phyloP scores from a whole-genome alignment of 2,329 filamentous ascomycete genomes.

The Paecilomyces dactylethromorphus region DNA sequence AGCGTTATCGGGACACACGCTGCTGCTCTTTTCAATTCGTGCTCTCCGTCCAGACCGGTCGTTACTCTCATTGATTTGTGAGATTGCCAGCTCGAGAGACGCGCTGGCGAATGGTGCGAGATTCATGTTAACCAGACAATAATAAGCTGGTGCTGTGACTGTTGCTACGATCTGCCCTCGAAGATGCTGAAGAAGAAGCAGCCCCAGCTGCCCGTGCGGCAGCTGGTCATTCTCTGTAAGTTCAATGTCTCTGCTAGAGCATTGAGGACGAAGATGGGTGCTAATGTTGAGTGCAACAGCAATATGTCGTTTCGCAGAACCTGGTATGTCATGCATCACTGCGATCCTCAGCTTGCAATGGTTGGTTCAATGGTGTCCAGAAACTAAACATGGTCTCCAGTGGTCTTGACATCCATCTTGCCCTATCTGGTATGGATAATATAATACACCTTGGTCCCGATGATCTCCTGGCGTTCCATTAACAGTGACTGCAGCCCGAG shows the following conservation, averaged over 20 bases:
- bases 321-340: conserved; percentile 41
- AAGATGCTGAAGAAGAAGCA: conserved; percentile 15
- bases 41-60: neutral
- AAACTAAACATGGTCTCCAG: conserved; percentile 11
- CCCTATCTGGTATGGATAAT: conserved; percentile 45
- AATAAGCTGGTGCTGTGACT: neutral
- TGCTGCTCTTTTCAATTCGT: neutral
- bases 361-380: neutral
- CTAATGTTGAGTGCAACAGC: conserved; percentile 40
- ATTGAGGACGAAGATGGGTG: conserved; percentile 16
- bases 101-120: neutral
- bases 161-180: neutral
- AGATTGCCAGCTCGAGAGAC: neutral
- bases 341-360: conserved; percentile 16
- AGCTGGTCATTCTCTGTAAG: conserved; percentile 71
- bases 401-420: conserved; percentile 62
- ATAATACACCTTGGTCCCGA: conserved; percentile 1
- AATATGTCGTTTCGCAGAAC: conserved; percentile 72
- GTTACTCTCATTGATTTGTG: neutral
- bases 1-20: no score
- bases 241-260: conserved; percentile 1
- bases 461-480: conserved; percentile 1
- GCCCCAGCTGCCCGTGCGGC: conserved; percentile 66
- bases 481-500: conserved; percentile 49
- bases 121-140: neutral